Evolutionary conservation across 2,329 filamentous ascomycete species (phyloP).

Genomic region (Leptographium galeiforme): DNA sequence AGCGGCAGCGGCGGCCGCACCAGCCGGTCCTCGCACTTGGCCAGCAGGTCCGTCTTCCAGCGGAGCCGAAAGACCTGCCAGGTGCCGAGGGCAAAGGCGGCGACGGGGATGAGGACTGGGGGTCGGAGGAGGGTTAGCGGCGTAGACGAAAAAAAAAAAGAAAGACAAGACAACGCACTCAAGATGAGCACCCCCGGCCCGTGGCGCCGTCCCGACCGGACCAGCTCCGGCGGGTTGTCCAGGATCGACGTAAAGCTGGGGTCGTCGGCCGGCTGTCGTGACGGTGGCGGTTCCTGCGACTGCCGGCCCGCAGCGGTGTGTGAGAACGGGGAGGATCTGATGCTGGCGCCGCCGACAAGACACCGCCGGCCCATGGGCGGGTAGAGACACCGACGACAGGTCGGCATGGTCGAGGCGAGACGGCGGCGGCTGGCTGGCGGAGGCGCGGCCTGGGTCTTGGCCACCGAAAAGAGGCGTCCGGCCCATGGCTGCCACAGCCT

Average conservation of each 20-base stretch:
- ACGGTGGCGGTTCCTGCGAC: not conserved
- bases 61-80: slow-evolving; percentile 91
- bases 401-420: not conserved
- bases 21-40: slow-evolving; percentile 83
- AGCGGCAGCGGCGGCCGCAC: slow-evolving; percentile 75
- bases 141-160: slow-evolving; percentile 1
- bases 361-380: not conserved
- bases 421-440: not conserved
- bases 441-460: not conserved
- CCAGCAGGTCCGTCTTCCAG: slow-evolving; percentile 89
- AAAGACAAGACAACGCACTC: slow-evolving; percentile 28
- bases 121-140: not conserved
- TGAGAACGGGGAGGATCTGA: slow-evolving; percentile 1
- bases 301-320: not conserved
- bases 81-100: slow-evolving; percentile 76
- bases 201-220: slow-evolving; percentile 61
- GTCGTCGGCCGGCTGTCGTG: slow-evolving; percentile 50
- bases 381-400: not conserved
- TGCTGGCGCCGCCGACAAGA: not conserved
- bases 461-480: not conserved
- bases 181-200: slow-evolving; percentile 70
- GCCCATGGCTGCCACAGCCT: slow-evolving; percentile 2
- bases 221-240: slow-evolving; percentile 70
- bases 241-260: slow-evolving; percentile 74
- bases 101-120: slow-evolving; percentile 71